phyloP scores from a whole-genome alignment of 2,329 filamentous ascomycete genomes.

The Phyllosticta citrichinensis region DNA sequence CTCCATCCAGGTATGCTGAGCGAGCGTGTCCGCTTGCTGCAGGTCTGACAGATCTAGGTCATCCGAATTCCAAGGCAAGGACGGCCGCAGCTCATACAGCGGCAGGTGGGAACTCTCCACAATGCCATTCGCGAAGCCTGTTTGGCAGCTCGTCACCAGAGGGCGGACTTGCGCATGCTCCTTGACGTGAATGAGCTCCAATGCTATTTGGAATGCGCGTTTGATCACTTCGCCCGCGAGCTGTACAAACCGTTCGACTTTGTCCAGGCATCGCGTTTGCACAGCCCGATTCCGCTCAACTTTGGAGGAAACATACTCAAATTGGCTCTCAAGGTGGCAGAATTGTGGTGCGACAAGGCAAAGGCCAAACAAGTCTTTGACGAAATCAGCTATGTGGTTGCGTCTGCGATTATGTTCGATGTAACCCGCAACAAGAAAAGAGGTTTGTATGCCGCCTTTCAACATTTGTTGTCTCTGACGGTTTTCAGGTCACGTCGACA shows the following conservation, averaged over 20 bases:
- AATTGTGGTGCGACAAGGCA: conserved; percentile 15
- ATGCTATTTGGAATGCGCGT: conserved; percentile 39
- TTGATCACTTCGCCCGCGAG: conserved; percentile 39
- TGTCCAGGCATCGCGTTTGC: conserved; percentile 35
- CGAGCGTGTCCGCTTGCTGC: not conserved
- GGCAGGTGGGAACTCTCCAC: conserved; percentile 39
- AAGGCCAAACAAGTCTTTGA: conserved; percentile 30
- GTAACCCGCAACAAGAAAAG: conserved; percentile 27
- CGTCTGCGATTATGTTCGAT: conserved; percentile 43
- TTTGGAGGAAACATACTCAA: conserved; percentile 43
- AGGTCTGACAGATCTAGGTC: conserved; percentile 7
- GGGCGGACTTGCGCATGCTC: conserved; percentile 38
- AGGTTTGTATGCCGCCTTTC: conserved; percentile 12
- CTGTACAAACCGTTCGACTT: conserved; percentile 43
- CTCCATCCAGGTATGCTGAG: conserved; percentile 26
- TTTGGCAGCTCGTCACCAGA: conserved; percentile 28
- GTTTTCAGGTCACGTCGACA: conserved; percentile 21
- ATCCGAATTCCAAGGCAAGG: conserved; percentile 39
- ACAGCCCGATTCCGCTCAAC: conserved; percentile 38
- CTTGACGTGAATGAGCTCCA: conserved; percentile 38
- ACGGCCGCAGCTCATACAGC: conserved; percentile 38
- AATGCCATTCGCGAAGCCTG: conserved; percentile 33
- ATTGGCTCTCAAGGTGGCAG: conserved; percentile 34
- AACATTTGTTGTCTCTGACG: not conserved
- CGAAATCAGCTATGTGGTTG: conserved; percentile 38